Evolutionary conservation across 129 eudicot genomes (phyloP), one percentile per base, ranked within the genome.

Genomic region (Logfia minima): DNA sequence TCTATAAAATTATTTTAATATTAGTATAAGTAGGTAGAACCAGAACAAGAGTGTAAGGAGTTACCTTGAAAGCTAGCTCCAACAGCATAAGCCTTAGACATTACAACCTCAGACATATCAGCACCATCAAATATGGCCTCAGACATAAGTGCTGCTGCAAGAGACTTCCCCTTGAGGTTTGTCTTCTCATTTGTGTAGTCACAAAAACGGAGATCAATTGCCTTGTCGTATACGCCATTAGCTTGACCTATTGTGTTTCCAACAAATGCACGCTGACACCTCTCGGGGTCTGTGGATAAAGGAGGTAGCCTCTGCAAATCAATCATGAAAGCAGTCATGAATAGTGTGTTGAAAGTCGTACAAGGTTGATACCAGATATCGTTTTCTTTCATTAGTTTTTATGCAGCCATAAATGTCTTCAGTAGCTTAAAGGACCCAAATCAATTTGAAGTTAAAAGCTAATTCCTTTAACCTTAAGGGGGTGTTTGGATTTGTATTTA

Each of bases 201-300:
- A 66, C 98, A 94, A 73, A 89, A 91, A 3, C 98, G 97, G 43
- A 94, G 97, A 87, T 94, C 98, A 58, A 94, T 88, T 29, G 93
- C 84, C 73, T 91, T 94, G 66, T 94, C 98, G 41, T 94, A 94
- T 39, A 94, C 98, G 5, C 98, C 98, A 74, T 94, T 94, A 37
- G 98, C 98, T 83, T 94, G 98, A 66, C 98, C 98, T 35, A 94
- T 94, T 13, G 98, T 94, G 83, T 94, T 94, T 32, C 98, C 98
- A 66, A 94, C 93, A 79, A 89, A 94, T 70, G 98, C 98, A 70
- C 92, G 92, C 72, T 84, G 87, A 72, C 98, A 94, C 28, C 98
- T 81, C 26, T 89, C 70, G 0, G 97, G 97, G 8, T 94, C 98
- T 45, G 93, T 94, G 4, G 98, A 94, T 69, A 94, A 80, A 62